A percentile compares a stretch with the other conserved stretches of the same genome.
Evolutionary conservation across 202 grass and related monocot genomes (phyloP).

Genomic region (Hordeum pubiflorum): DNA sequence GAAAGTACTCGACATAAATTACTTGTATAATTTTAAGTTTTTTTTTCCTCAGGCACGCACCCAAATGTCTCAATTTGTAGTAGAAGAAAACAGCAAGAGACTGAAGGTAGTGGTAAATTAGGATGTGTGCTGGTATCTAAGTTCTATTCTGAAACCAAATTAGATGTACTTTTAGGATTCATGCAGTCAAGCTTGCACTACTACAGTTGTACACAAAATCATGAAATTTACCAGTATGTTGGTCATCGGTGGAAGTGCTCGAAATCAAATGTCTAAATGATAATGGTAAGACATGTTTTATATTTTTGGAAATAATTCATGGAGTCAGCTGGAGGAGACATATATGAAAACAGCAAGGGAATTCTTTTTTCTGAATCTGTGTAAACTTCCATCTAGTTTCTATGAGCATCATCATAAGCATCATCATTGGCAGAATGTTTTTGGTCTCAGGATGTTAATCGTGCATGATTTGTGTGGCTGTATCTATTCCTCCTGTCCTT

Average conservation of each 20-base stretch:
- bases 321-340: too few species aligned
- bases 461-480: background rate
- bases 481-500: background rate
- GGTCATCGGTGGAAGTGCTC: background rate
- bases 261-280: too few species aligned
- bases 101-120: background rate
- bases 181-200: background rate
- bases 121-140: background rate
- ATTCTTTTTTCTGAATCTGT: background rate
- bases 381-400: constrained; percentile 7
- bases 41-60: background rate
- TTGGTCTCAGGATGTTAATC: background rate
- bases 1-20: background rate
- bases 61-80: background rate
- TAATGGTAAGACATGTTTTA: background rate
- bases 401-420: background rate
- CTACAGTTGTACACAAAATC: background rate
- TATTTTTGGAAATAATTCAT: background rate
- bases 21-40: background rate
- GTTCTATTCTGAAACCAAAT: background rate
- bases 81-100: too few species aligned
- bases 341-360: too few species aligned
- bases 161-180: background rate
- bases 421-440: background rate
- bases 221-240: background rate